These are phyloP conservation scores for Puccinia coronata DNA, from an alignment of 1,284 basidiomycete species.

Conservation along the genomic window DNA sequence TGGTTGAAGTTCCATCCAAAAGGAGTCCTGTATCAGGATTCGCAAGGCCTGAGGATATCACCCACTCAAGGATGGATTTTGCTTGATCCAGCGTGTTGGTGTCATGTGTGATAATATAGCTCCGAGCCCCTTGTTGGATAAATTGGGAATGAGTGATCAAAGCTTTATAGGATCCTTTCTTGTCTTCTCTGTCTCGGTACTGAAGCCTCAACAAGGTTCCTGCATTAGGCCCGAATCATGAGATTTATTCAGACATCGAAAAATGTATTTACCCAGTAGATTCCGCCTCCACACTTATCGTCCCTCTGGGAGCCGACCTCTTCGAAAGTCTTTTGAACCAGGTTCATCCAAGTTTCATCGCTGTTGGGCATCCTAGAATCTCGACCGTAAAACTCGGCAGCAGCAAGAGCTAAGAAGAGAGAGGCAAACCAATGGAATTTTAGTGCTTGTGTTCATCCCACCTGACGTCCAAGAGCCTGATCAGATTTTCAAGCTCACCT, in stretches of 20 bases:
- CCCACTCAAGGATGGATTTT: constrained; percentile 17
- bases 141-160: constrained; percentile 39
- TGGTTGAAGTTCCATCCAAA: not conserved
- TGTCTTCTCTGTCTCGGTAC: constrained; percentile 24
- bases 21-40: constrained; percentile 17
- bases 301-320: constrained; percentile 11
- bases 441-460: not conserved
- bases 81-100: not conserved
- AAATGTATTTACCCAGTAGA: constrained; percentile 36
- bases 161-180: constrained; percentile 25
- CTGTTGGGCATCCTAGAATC: constrained; percentile 5
- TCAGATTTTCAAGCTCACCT: not conserved
- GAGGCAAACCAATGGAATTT: not conserved
- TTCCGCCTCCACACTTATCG: constrained; percentile 41
- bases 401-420: constrained; percentile 16
- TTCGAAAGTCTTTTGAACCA: constrained; percentile 27
- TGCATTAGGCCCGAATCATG: not conserved
- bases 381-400: constrained; percentile 37
- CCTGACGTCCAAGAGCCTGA: no score
- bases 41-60: constrained; percentile 40
- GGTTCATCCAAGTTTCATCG: constrained; percentile 20
- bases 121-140: constrained; percentile 38
- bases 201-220: not conserved
- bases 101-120: constrained; percentile 16
- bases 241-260: not conserved